These are phyloP conservation scores for barrel medic (Medicago truncatula) DNA, from an alignment of 306 rosid genomes.

Conservation along the genomic window MtrunA17r5.0-ANR NC_053047.1:10476501-10477000, in stretches of 20 bases:
- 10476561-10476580: conserved; percentile 63
- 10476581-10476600: conserved; percentile 71
- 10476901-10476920: background rate
- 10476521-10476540: conserved; percentile 69
- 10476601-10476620: conserved; percentile 61
- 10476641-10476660: conserved; percentile 75
- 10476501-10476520: too few species aligned
- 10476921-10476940: background rate
- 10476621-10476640: conserved; percentile 76
- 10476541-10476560: conserved; percentile 67
- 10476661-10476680: conserved; percentile 73
- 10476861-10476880: too few species aligned
- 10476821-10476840: background rate
- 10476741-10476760: background rate
- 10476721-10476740: conserved; percentile 57
- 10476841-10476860: background rate
- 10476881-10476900: too few species aligned
- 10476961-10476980: background rate
- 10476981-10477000: background rate
- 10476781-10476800: background rate
- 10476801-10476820: background rate
- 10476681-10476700: conserved; percentile 79
- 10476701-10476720: conserved; percentile 82
- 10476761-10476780: too few species aligned
- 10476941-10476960: background rate